Conservation (phyloP, 768 basidiomycete species). For the Termitomyces sp. region DNA sequence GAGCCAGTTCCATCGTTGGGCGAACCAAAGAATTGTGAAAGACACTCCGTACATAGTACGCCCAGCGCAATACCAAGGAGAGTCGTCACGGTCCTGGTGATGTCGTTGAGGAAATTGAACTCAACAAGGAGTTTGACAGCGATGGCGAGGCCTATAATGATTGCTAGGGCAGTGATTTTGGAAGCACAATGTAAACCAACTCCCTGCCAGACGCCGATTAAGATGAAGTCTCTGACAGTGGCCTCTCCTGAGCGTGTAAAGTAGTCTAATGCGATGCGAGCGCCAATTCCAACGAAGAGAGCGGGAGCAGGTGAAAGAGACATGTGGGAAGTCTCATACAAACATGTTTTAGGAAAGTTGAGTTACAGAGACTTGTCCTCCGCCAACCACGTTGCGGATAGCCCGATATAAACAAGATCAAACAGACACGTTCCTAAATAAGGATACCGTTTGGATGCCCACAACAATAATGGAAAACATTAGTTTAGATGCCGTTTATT, state of each 20-base stretch:
- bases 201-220: conserved; percentile 72
- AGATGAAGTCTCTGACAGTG: conserved; percentile 52
- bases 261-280: conserved; percentile 62
- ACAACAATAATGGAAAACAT: background rate
- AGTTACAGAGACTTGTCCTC: background rate
- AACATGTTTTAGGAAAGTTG: background rate
- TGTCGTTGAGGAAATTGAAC: conserved; percentile 49
- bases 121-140: conserved; percentile 60
- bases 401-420: background rate
- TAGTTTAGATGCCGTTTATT: background rate
- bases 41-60: conserved; percentile 63
- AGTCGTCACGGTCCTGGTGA: conserved; percentile 49
- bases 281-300: conserved; percentile 69
- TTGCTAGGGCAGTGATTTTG: conserved; percentile 45
- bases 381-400: background rate
- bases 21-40: conserved; percentile 60
- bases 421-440: background rate
- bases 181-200: conserved; percentile 66
- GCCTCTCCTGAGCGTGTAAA: conserved; percentile 41
- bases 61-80: conserved; percentile 66
- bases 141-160: conserved; percentile 53
- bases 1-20: conserved; percentile 25
- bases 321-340: conserved; percentile 19
- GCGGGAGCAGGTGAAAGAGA: conserved; percentile 51
- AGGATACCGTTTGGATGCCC: too few species aligned